These are phyloP conservation scores for Fomitopsis betulina DNA, from an alignment of 1,284 basidiomycete species.

Conservation along the genomic window DNA sequence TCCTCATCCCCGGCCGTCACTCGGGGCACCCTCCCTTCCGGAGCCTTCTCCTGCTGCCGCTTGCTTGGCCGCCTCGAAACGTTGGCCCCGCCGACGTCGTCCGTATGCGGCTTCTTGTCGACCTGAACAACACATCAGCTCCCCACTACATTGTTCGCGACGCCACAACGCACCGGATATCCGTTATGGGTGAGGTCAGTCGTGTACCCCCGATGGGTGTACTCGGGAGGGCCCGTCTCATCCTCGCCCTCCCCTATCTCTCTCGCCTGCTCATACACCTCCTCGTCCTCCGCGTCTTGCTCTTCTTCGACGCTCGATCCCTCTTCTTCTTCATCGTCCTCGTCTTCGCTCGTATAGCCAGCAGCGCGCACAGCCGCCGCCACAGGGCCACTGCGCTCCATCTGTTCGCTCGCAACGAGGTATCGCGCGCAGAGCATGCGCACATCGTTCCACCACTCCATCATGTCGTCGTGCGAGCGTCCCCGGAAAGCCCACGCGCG, in stretches of 20 bases:
- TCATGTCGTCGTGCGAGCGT: slow-evolving; percentile 92
- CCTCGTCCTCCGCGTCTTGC: slow-evolving; percentile 56
- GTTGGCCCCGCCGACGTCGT: slow-evolving; percentile 23
- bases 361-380: slow-evolving; percentile 88
- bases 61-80: slow-evolving; percentile 45
- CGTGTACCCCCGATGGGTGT: slow-evolving; percentile 42
- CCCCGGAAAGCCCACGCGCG: slow-evolving; percentile 92
- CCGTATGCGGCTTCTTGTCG: slow-evolving; percentile 25
- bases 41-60: slow-evolving; percentile 69
- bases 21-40: slow-evolving; percentile 46
- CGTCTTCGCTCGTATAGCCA: slow-evolving; percentile 81
- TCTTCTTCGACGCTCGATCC: slow-evolving; percentile 76
- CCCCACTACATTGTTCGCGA: not conserved
- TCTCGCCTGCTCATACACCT: slow-evolving; percentile 39
- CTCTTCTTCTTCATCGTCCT: slow-evolving; percentile 64
- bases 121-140: slow-evolving; percentile 14
- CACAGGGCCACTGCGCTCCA: slow-evolving; percentile 91
- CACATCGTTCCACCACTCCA: slow-evolving; percentile 99
- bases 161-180: slow-evolving; percentile 48
- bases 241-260: slow-evolving; percentile 27
- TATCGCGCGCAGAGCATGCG: slow-evolving; percentile 96
- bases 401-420: slow-evolving; percentile 90
- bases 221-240: slow-evolving; percentile 46
- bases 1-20: slow-evolving; percentile 18
- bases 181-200: slow-evolving; percentile 38